Percentiles rank a stretch among this genome's conserved stretches.
Evolutionary conservation across 306 rosid genomes (phyloP).

Genomic region (Astragalus glycyphyllos): DNA sequence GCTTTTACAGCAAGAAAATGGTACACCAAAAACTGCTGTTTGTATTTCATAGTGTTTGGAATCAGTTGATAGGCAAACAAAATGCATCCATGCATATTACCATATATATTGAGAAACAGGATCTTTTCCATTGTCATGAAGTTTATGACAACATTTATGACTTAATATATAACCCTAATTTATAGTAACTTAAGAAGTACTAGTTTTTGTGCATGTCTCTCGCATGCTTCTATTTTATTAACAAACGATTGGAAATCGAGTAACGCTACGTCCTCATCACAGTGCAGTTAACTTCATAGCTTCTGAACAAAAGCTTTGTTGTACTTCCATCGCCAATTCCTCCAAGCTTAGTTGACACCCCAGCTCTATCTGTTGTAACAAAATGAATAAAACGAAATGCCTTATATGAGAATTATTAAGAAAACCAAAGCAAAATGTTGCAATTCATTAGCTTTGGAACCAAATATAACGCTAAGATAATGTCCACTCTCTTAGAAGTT

Average conservation of each 20-base stretch:
- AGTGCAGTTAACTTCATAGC: conserved; percentile 40
- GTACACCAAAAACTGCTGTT: background rate
- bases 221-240: conserved; percentile 34
- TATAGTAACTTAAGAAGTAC: conserved; percentile 31
- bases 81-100: background rate
- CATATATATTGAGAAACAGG: background rate
- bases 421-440: background rate
- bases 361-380: conserved; percentile 72
- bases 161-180: conserved; percentile 21
- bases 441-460: conserved; percentile 3
- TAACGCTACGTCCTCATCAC: conserved; percentile 22
- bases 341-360: conserved; percentile 89
- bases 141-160: conserved; percentile 40
- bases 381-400: background rate
- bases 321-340: conserved; percentile 87
- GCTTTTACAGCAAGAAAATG: background rate
- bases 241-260: conserved; percentile 31
- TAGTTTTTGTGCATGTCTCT: conserved; percentile 28
- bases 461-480: too few relatives aligned
- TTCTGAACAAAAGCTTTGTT: conserved; percentile 69
- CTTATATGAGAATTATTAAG: background rate
- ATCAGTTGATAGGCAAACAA: conserved; percentile 3
- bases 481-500: too few relatives aligned
- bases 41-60: too few relatives aligned
- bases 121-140: conserved; percentile 38